Conservation (phyloP, 2,329 filamentous ascomycete species). For the Claviceps citrina region DNA sequence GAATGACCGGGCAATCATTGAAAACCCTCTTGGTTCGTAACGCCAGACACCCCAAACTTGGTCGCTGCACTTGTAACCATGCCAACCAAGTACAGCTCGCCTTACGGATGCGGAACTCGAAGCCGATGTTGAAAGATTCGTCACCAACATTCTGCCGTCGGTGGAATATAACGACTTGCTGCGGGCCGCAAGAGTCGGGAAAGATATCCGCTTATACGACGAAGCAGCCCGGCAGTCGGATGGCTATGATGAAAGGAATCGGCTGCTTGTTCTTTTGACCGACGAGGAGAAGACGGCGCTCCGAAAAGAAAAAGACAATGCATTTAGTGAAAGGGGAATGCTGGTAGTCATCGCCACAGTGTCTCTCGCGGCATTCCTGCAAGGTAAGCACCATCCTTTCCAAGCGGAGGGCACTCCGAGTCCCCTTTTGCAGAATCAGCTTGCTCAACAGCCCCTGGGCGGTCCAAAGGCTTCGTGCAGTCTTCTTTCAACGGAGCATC, state of each 20-base stretch:
- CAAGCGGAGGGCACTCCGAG: neutral
- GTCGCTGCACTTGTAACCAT: neutral
- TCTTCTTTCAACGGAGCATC: conserved; percentile 28
- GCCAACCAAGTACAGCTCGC: conserved; percentile 16
- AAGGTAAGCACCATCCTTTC: conserved; percentile 11
- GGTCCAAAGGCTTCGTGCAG: conserved; percentile 24
- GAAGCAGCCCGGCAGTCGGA: conserved; percentile 16
- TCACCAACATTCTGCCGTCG: conserved; percentile 13
- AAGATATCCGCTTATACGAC: conserved; percentile 24
- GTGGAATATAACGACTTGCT: conserved; percentile 18
- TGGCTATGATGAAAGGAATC: conserved; percentile 7
- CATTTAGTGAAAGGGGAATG: conserved; percentile 26
- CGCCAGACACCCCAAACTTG: neutral
- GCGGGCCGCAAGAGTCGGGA: conserved; percentile 25
- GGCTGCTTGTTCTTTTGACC: conserved; percentile 19
- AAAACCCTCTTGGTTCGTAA: conserved; percentile 19
- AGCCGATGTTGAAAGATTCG: conserved; percentile 20
- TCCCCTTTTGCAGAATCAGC: neutral
- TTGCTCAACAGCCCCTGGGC: neutral
- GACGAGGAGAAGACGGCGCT: conserved; percentile 23
- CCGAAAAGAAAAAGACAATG: conserved; percentile 21
- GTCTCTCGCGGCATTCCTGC: conserved; percentile 27
- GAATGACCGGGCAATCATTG: conserved; percentile 21
- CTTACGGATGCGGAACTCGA: conserved; percentile 23
- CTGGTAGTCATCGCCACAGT: conserved; percentile 26